Evolutionary conservation across 345 rosid species (phyloP).

Genomic region (Populus nigra): DNA sequence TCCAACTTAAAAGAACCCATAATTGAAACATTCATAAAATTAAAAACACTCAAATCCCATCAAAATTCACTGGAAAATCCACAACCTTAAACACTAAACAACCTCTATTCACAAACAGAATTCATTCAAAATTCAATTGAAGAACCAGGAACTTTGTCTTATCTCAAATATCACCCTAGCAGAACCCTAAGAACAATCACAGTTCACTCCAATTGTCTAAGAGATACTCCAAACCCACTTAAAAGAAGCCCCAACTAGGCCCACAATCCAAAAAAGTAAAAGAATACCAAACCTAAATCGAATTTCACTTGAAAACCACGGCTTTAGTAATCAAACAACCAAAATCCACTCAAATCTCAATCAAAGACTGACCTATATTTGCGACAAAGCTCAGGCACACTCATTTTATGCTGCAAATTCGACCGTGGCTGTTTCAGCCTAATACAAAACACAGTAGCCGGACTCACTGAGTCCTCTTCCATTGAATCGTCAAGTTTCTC

Average conservation of each 20-base stretch:
- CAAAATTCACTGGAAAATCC: not conserved
- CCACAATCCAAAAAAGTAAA: not conserved
- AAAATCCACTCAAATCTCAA: not conserved
- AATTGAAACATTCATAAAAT: not conserved
- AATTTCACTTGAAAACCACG: not conserved
- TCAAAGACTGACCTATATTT: conserved; percentile 60
- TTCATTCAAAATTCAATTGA: not conserved
- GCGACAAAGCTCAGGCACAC: conserved; percentile 84
- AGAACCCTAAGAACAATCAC: not conserved
- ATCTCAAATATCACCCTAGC: not conserved
- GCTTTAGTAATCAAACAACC: not conserved
- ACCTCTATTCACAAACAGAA: not conserved
- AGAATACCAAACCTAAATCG: not conserved
- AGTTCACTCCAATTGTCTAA: not conserved
- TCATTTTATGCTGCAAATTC: conserved; percentile 81
- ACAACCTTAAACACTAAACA: not conserved
- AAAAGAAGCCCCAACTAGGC: not conserved
- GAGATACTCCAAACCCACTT: not conserved
- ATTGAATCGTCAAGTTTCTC: conserved; percentile 50
- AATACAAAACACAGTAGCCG: conserved; percentile 84
- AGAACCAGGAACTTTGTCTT: not conserved
- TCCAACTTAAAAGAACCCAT: no score
- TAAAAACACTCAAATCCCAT: not conserved
- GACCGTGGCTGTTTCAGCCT: conserved; percentile 86
- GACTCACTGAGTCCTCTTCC: conserved; percentile 76